These are phyloP conservation scores for Salix viminalis DNA, from an alignment of 345 rosid species.

Conservation along the genomic window DNA sequence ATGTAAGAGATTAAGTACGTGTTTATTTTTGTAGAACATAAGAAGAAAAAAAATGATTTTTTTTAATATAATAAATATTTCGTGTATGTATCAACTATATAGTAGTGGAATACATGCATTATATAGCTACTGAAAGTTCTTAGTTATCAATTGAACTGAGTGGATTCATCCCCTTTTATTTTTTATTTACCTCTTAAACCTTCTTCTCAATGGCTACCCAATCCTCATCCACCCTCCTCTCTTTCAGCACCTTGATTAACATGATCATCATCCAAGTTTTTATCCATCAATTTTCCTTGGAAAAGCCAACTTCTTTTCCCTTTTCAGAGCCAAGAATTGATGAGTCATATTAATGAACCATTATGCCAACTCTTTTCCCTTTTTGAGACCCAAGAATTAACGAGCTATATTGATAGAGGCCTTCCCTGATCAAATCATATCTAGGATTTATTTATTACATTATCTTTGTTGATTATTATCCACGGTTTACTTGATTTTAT, in stretches of 20 bases:
- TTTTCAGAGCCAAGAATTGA: not conserved
- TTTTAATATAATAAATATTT: not conserved
- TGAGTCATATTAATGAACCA: not conserved
- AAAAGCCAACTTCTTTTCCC: not conserved
- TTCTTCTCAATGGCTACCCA: no score
- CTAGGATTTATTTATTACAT: not conserved
- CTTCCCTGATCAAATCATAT: not conserved
- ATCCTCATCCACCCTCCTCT: no score
- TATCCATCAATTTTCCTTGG: not conserved
- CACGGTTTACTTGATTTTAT: not conserved
- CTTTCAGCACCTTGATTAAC: no score
- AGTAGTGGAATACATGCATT: not conserved
- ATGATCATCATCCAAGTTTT: not conserved
- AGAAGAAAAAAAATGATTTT: not conserved
- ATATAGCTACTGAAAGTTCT: not conserved
- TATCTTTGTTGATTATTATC: not conserved
- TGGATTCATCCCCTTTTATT: no score
- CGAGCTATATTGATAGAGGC: not conserved
- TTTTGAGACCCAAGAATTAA: no score
- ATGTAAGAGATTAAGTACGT: no score
- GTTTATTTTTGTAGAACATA: no score
- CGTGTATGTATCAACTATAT: not conserved
- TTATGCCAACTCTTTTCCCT: not conserved
- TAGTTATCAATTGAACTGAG: no score
- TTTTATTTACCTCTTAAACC: no score